Percentiles rank a stretch among this genome's conserved stretches.
Conservation (phyloP, 2,329 filamentous ascomycete species). For the Fusarium sublunatum region DNA sequence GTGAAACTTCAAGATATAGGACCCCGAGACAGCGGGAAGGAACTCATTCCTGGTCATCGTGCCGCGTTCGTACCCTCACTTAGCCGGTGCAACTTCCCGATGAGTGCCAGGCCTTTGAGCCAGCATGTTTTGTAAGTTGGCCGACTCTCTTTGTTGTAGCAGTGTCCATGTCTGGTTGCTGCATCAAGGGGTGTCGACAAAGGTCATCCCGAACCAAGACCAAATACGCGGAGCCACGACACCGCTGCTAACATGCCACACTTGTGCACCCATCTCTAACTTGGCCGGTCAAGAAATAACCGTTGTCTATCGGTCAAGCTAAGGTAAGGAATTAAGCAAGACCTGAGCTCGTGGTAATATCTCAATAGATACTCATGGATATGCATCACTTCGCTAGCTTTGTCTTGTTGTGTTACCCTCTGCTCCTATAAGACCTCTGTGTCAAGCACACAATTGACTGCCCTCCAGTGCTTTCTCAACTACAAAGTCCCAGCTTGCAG, state of each 20-base stretch:
- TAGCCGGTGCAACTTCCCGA: slow-evolving; percentile 33
- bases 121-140: slow-evolving; percentile 13
- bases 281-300: slow-evolving; percentile 37
- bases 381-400: slow-evolving; percentile 16
- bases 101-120: slow-evolving; percentile 19
- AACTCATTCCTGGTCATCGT: slow-evolving; percentile 3
- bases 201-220: slow-evolving; percentile 18
- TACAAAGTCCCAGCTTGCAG: slow-evolving; percentile 1
- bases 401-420: slow-evolving; percentile 38
- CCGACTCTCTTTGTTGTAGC: slow-evolving; percentile 27
- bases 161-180: slow-evolving; percentile 18
- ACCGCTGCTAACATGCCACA: slow-evolving; percentile 21
- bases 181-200: slow-evolving; percentile 10
- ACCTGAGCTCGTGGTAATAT: slow-evolving; percentile 7
- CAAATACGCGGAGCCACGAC: slow-evolving; percentile 28
- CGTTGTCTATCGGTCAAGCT: slow-evolving; percentile 12
- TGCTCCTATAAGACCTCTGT: slow-evolving; percentile 11
- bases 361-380: slow-evolving; percentile 21
- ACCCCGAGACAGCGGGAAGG: slow-evolving; percentile 1
- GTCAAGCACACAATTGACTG: slow-evolving; percentile 23
- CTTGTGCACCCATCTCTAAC: slow-evolving; percentile 30
- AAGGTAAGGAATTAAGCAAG: slow-evolving; percentile 8
- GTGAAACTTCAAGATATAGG: neutral
- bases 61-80: slow-evolving; percentile 12
- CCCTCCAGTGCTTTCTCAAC: slow-evolving; percentile 7